phyloP scores from a whole-genome alignment of 148 eudicot species.

The Vaccinium corymbosum region DNA sequence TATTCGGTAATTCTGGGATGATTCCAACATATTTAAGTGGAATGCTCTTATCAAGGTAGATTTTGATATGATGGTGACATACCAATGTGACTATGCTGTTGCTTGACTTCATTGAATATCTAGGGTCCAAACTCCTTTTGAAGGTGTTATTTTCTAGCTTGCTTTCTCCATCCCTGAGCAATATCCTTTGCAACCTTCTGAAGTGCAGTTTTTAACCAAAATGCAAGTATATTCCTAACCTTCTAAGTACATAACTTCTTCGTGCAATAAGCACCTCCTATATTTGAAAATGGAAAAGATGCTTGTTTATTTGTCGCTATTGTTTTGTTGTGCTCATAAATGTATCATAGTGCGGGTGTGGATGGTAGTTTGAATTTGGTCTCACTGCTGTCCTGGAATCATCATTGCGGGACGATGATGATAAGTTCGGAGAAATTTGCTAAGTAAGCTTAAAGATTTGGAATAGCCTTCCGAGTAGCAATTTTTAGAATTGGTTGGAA shows the following conservation, averaged over 20 bases:
- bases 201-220: constrained; percentile 95
- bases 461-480: background rate
- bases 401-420: background rate
- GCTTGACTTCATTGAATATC: constrained; percentile 15
- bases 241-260: background rate
- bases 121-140: constrained; percentile 98
- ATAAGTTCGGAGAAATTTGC: background rate
- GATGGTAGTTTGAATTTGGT: background rate
- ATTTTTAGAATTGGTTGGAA: background rate
- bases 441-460: background rate
- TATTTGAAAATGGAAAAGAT: background rate
- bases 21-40: constrained; percentile 66
- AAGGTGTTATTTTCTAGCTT: constrained; percentile 96
- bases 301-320: background rate
- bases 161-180: constrained; percentile 97
- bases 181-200: constrained; percentile 98
- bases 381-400: background rate
- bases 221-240: constrained; percentile 41
- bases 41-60: constrained; percentile 68
- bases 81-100: constrained; percentile 6
- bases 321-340: background rate
- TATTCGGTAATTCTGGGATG: constrained; percentile 73
- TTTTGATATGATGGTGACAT: background rate
- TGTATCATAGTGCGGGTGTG: background rate
- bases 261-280: background rate